Conservation (phyloP, 805 yeast species). For the Pichia cephalocereana region DNA sequence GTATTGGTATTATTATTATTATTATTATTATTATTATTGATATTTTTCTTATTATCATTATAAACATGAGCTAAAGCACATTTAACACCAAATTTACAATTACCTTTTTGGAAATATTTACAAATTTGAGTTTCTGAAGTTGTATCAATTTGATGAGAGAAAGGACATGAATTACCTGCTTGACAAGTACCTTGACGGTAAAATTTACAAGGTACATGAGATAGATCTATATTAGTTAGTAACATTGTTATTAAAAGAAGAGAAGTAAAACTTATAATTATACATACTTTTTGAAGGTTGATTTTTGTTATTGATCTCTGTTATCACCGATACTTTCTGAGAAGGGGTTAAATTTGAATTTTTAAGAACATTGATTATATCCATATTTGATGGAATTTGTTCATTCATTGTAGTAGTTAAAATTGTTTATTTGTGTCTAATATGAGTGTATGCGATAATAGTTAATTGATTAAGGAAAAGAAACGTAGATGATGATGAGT, state of each 20-base stretch:
- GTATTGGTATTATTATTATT: background rate
- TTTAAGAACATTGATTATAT: slow-evolving; percentile 14
- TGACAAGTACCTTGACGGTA: slow-evolving; percentile 89
- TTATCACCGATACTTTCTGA: slow-evolving; percentile 16
- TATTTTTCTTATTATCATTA: slow-evolving; percentile 82
- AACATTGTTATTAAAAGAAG: too few species aligned
- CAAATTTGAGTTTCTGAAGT: slow-evolving; percentile 57
- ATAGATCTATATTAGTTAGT: slow-evolving; percentile 38
- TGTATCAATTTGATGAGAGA: slow-evolving; percentile 66
- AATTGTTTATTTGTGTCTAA: too few species aligned
- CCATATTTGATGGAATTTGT: slow-evolving; percentile 4
- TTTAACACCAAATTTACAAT: slow-evolving; percentile 88
- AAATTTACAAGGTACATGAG: slow-evolving; percentile 96
- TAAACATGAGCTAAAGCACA: slow-evolving; percentile 90
- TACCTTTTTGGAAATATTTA: slow-evolving; percentile 93
- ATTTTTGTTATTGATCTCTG: slow-evolving; percentile 16
- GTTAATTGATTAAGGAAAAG: too few species aligned
- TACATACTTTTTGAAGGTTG: slow-evolving; percentile 20
- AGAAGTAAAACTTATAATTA: too few species aligned
- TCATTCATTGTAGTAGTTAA: slow-evolving; percentile 45
- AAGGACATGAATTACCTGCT: slow-evolving; percentile 89
- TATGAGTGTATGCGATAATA: too few species aligned
- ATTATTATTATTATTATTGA: slow-evolving; percentile 33
- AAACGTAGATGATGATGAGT: too few species aligned
- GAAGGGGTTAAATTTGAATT: slow-evolving; percentile 14